phyloP scores from a whole-genome alignment of 2,329 filamentous ascomycete genomes.

The Paraphoma sp. region DNA sequence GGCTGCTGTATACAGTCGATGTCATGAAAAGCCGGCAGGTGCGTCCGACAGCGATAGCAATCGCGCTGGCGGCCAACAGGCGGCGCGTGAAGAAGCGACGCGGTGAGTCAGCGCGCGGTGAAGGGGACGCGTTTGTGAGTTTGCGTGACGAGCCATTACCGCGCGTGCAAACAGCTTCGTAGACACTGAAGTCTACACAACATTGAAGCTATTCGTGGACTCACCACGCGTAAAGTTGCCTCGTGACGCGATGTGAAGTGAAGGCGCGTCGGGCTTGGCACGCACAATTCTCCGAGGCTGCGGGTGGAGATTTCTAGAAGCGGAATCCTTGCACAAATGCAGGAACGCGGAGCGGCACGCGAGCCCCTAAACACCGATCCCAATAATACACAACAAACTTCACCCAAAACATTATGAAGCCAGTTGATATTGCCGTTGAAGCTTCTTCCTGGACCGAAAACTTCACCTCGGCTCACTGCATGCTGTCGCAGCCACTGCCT shows the following conservation, averaged over 20 bases:
- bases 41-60: conserved; percentile 5
- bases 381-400: neutral
- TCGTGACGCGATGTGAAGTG: neutral
- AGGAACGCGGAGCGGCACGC: conserved; percentile 2
- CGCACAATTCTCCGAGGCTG: neutral
- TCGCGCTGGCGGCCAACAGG: conserved; percentile 6
- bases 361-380: conserved; percentile 1
- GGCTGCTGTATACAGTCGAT: neutral
- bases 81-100: conserved; percentile 4
- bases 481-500: neutral
- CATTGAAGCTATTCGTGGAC: neutral
- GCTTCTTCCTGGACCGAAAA: neutral
- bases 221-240: neutral
- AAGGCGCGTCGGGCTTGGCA: neutral
- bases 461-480: too few species aligned
- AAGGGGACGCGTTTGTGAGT: conserved; percentile 11
- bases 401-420: neutral
- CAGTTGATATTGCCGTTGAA: neutral
- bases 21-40: conserved; percentile 2
- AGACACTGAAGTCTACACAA: neutral
- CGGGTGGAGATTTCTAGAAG: neutral
- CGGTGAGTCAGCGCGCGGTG: conserved; percentile 10
- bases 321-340: conserved; percentile 7
- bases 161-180: neutral
- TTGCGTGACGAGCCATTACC: conserved; percentile 8